Evolutionary conservation across 257 asterid genomes (phyloP), one percentile per base, ranked within the genome.

Genomic region (Ocimum tenuiflorum): DNA sequence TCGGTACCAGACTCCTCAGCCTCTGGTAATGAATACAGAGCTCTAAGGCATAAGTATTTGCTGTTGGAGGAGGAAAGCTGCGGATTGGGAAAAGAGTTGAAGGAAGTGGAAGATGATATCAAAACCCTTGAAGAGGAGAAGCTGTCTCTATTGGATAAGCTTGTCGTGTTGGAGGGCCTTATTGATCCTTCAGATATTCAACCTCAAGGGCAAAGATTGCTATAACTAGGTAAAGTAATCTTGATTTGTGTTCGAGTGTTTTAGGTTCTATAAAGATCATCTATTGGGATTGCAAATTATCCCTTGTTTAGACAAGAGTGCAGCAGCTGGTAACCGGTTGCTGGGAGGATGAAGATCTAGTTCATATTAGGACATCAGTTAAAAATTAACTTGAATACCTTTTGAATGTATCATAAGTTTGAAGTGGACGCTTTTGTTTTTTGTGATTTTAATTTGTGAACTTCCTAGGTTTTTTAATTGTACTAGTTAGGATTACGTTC

Each of bases 111-210:
- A 63, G 86, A 79, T 42, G 90, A 86, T 59, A 67, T 89, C 13
- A 86, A 79, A 69, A 57, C 79, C 33, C 94, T 92, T n/a, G 97
- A 89, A 76, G 91, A 84, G 36, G 96, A 92, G 82, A 92, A 92
- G 75, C 69, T 86, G 5, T 66, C 88, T 17, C 76, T 92, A 4
- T 65, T 92, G 71, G 96, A 92, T 71, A 88, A 89, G 70, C 96
- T 92, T 63, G 97, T 92, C 75, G 96, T 89, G 50, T 72, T 92
- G 51, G 99, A 89, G 82, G 96, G 97, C 60, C 88, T 92, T 17
- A 62, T 87, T 58, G 87, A 87, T 76, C 96, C 94, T 70, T 69
- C 85, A 13, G 90, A 84, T 19, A 56, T 83, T 73, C 85, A 68
- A 22, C 65, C 81, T 57, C 75, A 70, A 39, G 73, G 78, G 69